Percentiles rank a stretch among this genome's conserved stretches.
phyloP scores from a whole-genome alignment of 116 monocot genomes.

The Posidonia oceanica region DNA sequence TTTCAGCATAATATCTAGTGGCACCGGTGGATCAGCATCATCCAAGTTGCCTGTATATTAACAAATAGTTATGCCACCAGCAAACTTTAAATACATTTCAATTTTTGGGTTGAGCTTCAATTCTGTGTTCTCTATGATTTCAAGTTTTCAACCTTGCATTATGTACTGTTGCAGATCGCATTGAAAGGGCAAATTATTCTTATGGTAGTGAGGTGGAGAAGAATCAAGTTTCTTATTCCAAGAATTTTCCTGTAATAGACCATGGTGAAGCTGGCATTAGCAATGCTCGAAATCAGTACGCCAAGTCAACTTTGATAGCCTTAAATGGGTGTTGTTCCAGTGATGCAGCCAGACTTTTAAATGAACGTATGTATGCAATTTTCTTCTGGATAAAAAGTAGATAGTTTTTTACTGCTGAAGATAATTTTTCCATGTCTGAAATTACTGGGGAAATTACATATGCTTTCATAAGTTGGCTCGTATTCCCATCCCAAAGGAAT shows the following conservation, averaged over 20 bases:
- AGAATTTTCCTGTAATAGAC: neutral
- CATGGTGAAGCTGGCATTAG: neutral
- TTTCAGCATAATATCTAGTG: neutral
- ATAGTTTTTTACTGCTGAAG: neutral
- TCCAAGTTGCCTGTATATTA: neutral
- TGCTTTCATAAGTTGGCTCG: too few species aligned
- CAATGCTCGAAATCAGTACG: neutral
- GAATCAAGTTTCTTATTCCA: conserved; percentile 1
- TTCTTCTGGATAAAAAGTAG: too few species aligned
- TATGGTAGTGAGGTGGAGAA: neutral
- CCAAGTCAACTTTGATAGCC: neutral
- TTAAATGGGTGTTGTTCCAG: neutral
- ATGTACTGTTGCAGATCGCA: neutral
- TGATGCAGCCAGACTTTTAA: neutral
- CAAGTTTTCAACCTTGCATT: neutral
- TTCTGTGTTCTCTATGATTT: neutral
- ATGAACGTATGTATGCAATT: neutral
- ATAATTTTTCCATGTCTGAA: neutral
- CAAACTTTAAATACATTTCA: neutral
- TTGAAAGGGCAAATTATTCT: neutral
- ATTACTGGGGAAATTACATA: too few species aligned
- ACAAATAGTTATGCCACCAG: neutral
- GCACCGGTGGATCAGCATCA: neutral
- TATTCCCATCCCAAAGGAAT: too few species aligned
- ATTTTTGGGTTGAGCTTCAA: too few species aligned